Evolutionary conservation across 495 filamentous ascomycete genomes (phyloP), one percentile per base, ranked within the genome.

Genomic region (Lophiotrema nucula): DNA sequence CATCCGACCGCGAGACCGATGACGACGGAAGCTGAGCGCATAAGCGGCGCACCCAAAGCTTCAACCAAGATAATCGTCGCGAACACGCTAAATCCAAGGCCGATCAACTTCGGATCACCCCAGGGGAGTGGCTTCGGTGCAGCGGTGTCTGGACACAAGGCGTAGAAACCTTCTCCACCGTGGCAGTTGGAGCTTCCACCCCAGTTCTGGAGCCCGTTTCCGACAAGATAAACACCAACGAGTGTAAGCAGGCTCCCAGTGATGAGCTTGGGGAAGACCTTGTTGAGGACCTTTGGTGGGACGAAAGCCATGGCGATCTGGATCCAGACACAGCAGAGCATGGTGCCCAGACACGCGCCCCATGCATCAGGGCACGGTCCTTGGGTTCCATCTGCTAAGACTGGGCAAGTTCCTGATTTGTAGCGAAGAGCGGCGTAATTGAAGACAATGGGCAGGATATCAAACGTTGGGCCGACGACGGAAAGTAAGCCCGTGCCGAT

Each of bases 381-480:
- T 26, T 68, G 69, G 1, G 51, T 64, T 0, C 72, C 72, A 39
- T 68, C 55, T 6, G 53, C 47, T 18, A 39, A 50, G 1, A 56
- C 65, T 1, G 56, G 53, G 41, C 72, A 74, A 48, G 50, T 60
- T 2, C 72, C 72, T 12, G 58, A 39, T n/a, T 56, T 54, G 53
- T 74, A 74, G 18, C 73, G 62, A 46, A 66, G 69, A 18, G 55
- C 8, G 10, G 73, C 69, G 59, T 73, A 74, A 46, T 70, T 69
- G 45, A 73, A 67, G 12, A 67, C 70, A 25, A 74, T 72, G 12
- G 72, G 72, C 0, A 74, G 51, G 25, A 74, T 66, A 8, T 73
- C 57, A 58, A 74, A 74, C 22, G 72, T 72, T 50, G 73, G 72
- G 12, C 72, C 72, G 28, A 74, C 72, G 16, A 74, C 72, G 8